Evolutionary conservation across 2,329 filamentous ascomycete genomes (phyloP), one percentile per base, ranked within the genome.

Genomic region (Colletotrichum gigasporum): DNA sequence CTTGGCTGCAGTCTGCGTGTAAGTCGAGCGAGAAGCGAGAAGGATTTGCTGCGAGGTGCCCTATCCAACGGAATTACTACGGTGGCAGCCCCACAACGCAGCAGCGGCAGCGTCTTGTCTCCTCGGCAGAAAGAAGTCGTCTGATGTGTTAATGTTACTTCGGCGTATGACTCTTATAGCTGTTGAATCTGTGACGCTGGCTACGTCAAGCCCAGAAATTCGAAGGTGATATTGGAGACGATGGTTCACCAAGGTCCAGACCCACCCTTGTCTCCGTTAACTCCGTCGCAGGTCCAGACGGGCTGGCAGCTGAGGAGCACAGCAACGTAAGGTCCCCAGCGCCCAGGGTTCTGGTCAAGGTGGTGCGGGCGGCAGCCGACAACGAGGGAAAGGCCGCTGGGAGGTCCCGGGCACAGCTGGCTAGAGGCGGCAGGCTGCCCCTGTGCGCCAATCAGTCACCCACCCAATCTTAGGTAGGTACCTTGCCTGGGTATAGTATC

Each of bases 231-330:
- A 32, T 48, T 24, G 24, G 18, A 47, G 14, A 8, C 39, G 41
- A 28, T 30, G 12, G 30, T 24, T 41, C 18, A 32, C 41, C 30
- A 16, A 53, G 20, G 16, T 18, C 22, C 20, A 26, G 16, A 11
- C n/a, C 47, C 47, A 47, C 24, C 35, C 12, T 61, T 61, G 34
- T 48, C 26, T 64, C 61, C 61, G 57, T 61, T 61, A 64, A 44
- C 39, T 61, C 61, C 56, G 61, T 28, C 41, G 56, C 61, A 64
- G 47, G 41, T 61, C 55, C 32, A 53, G 60, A 52, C 32, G 14
- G 16, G 42, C 14, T n/a, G n/a, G n/a, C n/a, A n/a, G n/a, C n/a
- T n/a, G n/a, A n/a, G n/a, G n/a, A n/a, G n/a, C n/a, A n/a, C n/a
- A n/a, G n/a, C n/a, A n/a, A n/a, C 30, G 44, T 32, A 32, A 18